phyloP scores from a whole-genome alignment of 345 rosid genomes.

The Aegle marmelos region DNA sequence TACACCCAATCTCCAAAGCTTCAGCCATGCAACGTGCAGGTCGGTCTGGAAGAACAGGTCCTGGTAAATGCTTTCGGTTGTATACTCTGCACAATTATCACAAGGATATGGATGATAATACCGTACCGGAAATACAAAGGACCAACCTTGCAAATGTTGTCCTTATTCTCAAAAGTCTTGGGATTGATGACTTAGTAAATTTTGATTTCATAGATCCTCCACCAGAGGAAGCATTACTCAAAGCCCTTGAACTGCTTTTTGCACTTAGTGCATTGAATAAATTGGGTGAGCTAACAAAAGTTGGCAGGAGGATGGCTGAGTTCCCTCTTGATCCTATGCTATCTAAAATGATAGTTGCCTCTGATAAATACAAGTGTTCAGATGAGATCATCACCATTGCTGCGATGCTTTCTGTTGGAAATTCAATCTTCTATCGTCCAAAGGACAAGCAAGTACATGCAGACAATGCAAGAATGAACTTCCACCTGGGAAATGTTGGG shows the following conservation, averaged over 20 bases:
- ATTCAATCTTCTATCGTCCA: conserved; percentile 93
- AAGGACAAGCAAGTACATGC: conserved; percentile 99
- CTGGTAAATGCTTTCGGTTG: conserved; percentile 87
- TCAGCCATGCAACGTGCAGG: conserved; percentile 97
- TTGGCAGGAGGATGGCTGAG: conserved; percentile 95
- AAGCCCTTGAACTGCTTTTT: conserved; percentile 80
- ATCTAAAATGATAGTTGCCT: conserved; percentile 90
- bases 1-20: conserved; percentile 92
- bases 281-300: conserved; percentile 92
- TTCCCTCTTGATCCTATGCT: conserved; percentile 95
- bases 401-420: conserved; percentile 94
- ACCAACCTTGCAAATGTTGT: conserved; percentile 97
- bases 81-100: conserved; percentile 79
- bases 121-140: conserved; percentile 90
- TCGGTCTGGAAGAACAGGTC: conserved; percentile 95
- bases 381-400: conserved; percentile 87
- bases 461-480: conserved; percentile 92
- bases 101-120: conserved; percentile 88
- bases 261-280: conserved; percentile 89
- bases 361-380: conserved; percentile 85
- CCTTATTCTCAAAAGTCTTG: conserved; percentile 91
- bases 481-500: conserved; percentile 88
- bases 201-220: conserved; percentile 99
- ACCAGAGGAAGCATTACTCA: conserved; percentile 90
- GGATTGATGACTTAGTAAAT: conserved; percentile 83